Base-by-base conservation (phyloP, 1,139 yeast genomes). In the Blastobotrys buckinghamii region DNA sequence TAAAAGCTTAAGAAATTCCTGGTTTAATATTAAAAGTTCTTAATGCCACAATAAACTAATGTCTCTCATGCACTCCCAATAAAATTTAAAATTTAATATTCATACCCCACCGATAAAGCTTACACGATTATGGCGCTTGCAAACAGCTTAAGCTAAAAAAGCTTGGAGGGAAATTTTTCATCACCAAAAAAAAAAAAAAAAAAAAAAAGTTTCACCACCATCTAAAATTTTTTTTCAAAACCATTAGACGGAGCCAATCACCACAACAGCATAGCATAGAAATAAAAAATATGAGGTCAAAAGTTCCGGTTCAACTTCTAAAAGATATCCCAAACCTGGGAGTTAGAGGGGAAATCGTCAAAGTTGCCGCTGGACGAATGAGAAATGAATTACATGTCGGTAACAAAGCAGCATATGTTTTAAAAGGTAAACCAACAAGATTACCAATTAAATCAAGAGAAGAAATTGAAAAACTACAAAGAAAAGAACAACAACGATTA, bases 311-410 rank as follows among this genome's bases (percentile, higher is more conserved):
- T 8, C 97, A 89, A 68, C 72, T 88, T 32, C 72, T 87, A 53
- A 75, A 74, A 59, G 86, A 85, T 60, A 75, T 81, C 61, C 77
- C 80, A 35, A 75, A 74, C 10, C 63, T 70, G 15, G 88, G 87
- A n/a, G 71, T 68, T 38, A 64, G 65, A 44, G 96, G 96, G 27
- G 84, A 89, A 68, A 74, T 89, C 41, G 75, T 85, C 24, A 70
- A 76, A 37, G 96, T 88, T n/a, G 76, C 79, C 53, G 87, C 95
- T 32, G 86, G 92, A 16, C 74, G 78, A 52, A 89, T 89, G 96
- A 78, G 92, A 64, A 86, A 85, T 68, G 78, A 71, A 59, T 74
- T 89, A 50, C 88, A 88, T 59, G 77, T 78, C 45, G 61, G 71
- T 53, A 82, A 85, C 58, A 84, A 86, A 43, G 96, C 96, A 2